Evolutionary conservation across 257 asterid genomes (phyloP), one percentile per base, ranked within the genome.

Genomic region (Nicotiana undulata): DNA sequence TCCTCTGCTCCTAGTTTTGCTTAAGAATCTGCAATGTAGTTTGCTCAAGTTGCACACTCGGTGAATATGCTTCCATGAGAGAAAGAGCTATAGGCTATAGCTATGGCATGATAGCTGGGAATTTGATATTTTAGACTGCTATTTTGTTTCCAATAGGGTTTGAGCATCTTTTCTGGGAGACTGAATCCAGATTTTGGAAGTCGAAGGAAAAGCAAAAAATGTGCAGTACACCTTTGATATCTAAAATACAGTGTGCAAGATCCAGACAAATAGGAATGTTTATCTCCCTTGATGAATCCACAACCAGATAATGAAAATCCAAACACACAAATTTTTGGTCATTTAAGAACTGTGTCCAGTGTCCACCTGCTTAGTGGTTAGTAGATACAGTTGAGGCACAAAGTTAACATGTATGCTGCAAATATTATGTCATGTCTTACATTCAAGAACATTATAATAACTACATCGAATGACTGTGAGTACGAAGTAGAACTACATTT

Each of bases 1-100:
- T 96, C 99, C 81, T 94, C 98, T 82, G 91, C 87, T 82, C 99
- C 99, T 64, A 96, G 88, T 89, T 96, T 96, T 86, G 92, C 91
- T 89, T 90, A 86, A 96, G 98, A 90, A 96, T 96, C 86, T 89
- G 95, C 58, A 94, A 90, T n/a, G 98, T 94, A 75, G 99, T 96
- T 87, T 94, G 98, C 83, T 96, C 99, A 80, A 94, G 99, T 86
- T 92, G 98, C 87, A 96, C 98, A 58, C 99, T 94, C 83, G 94
- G 92, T 24, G 99, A 89, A 89, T 94, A 96, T 80, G 98, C 98
- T 78, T 96, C 98, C 99, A 96, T 96, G 91, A 96, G 86, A 2
- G 99, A 96, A 87, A 96, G 95, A 86, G 99, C 98, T 80, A 96
- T 96, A 82, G 99, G 99, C 98, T 80, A 96, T 96, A 82, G 99